A percentile compares a stretch with the other conserved stretches of the same genome.
phyloP scores from a whole-genome alignment of 2,329 filamentous ascomycete species.

The Monosporascus sp. region DNA sequence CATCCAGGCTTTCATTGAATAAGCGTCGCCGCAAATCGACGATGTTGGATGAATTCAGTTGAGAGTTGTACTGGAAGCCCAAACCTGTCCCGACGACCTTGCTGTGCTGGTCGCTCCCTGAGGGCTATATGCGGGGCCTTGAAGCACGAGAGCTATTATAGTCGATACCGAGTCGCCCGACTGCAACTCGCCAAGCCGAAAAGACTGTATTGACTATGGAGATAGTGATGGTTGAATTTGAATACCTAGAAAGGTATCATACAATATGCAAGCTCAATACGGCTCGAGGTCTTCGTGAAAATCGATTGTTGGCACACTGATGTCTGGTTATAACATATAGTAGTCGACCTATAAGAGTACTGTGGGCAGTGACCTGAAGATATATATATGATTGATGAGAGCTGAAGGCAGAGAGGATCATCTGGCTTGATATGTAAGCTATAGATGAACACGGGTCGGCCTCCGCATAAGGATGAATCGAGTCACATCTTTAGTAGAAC shows the following conservation, averaged over 20 bases:
- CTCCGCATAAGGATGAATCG: not conserved
- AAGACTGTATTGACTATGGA: not conserved
- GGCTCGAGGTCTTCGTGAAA: not conserved
- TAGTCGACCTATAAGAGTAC: not conserved
- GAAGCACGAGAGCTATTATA: not conserved
- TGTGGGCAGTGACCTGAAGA: no score
- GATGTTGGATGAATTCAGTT: no score
- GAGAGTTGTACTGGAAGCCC: not conserved
- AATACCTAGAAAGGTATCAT: not conserved
- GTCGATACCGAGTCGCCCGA: not conserved
- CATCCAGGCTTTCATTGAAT: conserved; percentile 4
- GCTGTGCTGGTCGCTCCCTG: not conserved
- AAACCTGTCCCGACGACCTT: not conserved
- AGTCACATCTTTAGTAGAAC: not conserved
- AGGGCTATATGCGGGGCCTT: not conserved
- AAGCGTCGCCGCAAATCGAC: no score
- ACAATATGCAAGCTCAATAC: not conserved
- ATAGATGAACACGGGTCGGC: not conserved
- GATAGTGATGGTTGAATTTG: not conserved
- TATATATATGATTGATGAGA: no score
- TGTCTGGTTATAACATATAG: not conserved
- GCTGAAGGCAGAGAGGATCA: not conserved
- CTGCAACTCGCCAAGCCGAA: not conserved
- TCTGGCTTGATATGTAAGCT: not conserved
- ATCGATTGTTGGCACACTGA: not conserved